Evolutionary conservation across 1,284 basidiomycete genomes (phyloP).

Genomic region (Boletus austroedulis): DNA sequence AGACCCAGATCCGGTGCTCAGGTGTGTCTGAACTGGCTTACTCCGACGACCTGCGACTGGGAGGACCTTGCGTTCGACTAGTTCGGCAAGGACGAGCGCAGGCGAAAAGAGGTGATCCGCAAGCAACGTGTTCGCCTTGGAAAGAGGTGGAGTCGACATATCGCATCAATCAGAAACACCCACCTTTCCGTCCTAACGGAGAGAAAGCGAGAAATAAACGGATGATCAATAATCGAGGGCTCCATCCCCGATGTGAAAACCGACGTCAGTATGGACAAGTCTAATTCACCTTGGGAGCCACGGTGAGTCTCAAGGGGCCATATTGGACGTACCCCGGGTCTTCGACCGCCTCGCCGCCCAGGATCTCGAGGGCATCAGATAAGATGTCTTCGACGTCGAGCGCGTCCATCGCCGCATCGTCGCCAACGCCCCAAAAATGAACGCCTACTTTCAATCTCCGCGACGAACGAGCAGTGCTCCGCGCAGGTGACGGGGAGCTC

Average conservation of each 20-base stretch:
- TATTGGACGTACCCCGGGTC: constrained; percentile 45
- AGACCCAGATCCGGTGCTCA: neutral
- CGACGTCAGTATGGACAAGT: neutral
- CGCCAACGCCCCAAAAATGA: neutral
- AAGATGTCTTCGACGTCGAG: constrained; percentile 45
- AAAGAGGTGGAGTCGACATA: constrained; percentile 9
- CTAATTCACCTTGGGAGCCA: constrained; percentile 51
- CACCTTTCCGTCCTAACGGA: constrained; percentile 57
- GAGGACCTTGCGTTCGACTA: constrained; percentile 55
- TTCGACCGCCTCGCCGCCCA: constrained; percentile 41
- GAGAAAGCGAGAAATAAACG: neutral
- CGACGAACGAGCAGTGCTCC: constrained; percentile 14
- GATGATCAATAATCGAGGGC: constrained; percentile 9
- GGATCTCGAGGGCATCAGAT: constrained; percentile 46
- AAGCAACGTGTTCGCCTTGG: constrained; percentile 63
- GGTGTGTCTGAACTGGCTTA: constrained; percentile 9
- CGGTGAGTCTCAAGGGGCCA: constrained; percentile 47
- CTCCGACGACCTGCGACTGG: constrained; percentile 18
- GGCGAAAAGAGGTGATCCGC: constrained; percentile 73
- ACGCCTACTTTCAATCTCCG: constrained; percentile 27
- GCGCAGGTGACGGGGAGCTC: constrained; percentile 17
- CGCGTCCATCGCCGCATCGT: constrained; percentile 1
- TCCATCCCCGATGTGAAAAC: neutral
- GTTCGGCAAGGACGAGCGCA: constrained; percentile 60
- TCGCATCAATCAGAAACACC: constrained; percentile 9